Percentiles rank a stretch among this genome's conserved stretches.
These are phyloP conservation scores for Cladosporium sp. DNA, from an alignment of 2,329 filamentous ascomycete species.

Conservation along the genomic window DNA sequence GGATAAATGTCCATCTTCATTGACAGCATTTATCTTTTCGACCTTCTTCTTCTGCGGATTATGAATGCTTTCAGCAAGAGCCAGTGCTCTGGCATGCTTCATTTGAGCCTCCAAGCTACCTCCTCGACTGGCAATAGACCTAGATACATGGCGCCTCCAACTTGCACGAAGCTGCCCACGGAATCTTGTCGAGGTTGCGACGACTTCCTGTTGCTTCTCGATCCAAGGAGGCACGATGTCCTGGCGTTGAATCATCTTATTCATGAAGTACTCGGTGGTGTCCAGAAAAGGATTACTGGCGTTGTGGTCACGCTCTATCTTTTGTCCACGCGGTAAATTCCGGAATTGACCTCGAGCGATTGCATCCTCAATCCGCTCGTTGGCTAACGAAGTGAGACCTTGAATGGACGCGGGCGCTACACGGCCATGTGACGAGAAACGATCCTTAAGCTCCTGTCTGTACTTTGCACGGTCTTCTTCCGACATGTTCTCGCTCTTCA, in stretches of 20 bases:
- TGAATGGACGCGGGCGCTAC: slow-evolving; percentile 68
- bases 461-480: slow-evolving; percentile 70
- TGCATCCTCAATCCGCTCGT: slow-evolving; percentile 88
- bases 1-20: slow-evolving; percentile 45
- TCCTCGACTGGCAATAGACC: slow-evolving; percentile 72
- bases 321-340: slow-evolving; percentile 75
- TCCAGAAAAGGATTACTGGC: slow-evolving; percentile 87
- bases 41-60: slow-evolving; percentile 51
- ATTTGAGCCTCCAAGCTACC: slow-evolving; percentile 73
- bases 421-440: slow-evolving; percentile 70
- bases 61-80: slow-evolving; percentile 62
- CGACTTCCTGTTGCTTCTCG: slow-evolving; percentile 92
- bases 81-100: slow-evolving; percentile 65
- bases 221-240: slow-evolving; percentile 97
- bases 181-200: slow-evolving; percentile 65
- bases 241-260: slow-evolving; percentile 95
- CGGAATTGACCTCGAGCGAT: slow-evolving; percentile 87
- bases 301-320: slow-evolving; percentile 74
- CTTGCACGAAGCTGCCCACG: slow-evolving; percentile 70
- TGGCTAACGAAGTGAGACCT: slow-evolving; percentile 77
- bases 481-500: slow-evolving; percentile 55
- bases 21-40: slow-evolving; percentile 43
- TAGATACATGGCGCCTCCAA: slow-evolving; percentile 78
- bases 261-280: slow-evolving; percentile 96
- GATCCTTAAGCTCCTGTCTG: slow-evolving; percentile 69